phyloP scores from a whole-genome alignment of 2,329 filamentous ascomycete genomes.

The Capronia coronata region DNA sequence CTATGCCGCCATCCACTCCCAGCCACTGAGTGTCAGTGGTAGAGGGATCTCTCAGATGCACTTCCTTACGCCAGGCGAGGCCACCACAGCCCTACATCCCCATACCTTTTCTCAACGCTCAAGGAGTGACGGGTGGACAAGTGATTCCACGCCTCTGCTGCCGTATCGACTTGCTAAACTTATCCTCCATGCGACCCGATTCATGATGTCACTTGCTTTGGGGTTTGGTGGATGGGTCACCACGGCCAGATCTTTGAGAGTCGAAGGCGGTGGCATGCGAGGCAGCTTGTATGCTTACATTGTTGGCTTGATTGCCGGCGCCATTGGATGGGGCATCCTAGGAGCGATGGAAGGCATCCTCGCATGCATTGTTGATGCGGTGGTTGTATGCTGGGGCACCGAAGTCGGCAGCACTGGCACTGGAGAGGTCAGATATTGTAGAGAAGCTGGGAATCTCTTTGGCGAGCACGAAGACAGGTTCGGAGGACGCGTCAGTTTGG shows the following conservation, averaged over 20 bases:
- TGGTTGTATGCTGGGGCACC: slow-evolving; percentile 89
- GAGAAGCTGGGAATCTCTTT: slow-evolving; percentile 85
- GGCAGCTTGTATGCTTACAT: slow-evolving; percentile 93
- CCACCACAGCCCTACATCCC: slow-evolving; percentile 59
- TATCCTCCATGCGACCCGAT: slow-evolving; percentile 79
- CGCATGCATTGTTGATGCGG: slow-evolving; percentile 78
- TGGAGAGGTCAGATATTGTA: slow-evolving; percentile 71
- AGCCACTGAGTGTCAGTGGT: slow-evolving; percentile 70
- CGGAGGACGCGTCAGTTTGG: slow-evolving; percentile 22
- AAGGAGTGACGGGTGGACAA: slow-evolving; percentile 30
- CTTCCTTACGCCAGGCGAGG: slow-evolving; percentile 65
- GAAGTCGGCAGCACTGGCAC: slow-evolving; percentile 62
- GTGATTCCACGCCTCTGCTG: slow-evolving; percentile 52
- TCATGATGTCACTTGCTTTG: slow-evolving; percentile 82
- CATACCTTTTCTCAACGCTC: slow-evolving; percentile 32
- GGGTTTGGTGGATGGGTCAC: slow-evolving; percentile 97
- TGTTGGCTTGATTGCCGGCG: slow-evolving; percentile 82
- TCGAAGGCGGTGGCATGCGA: slow-evolving; percentile 52
- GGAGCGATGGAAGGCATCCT: slow-evolving; percentile 85
- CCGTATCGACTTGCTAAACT: slow-evolving; percentile 89
- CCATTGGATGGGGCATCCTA: slow-evolving; percentile 90
- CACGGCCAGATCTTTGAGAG: slow-evolving; percentile 69
- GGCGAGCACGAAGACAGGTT: slow-evolving; percentile 47
- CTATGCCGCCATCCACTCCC: slow-evolving; percentile 87
- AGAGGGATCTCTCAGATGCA: slow-evolving; percentile 74